Evolutionary conservation across 2,329 filamentous ascomycete genomes (phyloP), one percentile per base, ranked within the genome.

Genomic region (Clonostachys byssicola): DNA sequence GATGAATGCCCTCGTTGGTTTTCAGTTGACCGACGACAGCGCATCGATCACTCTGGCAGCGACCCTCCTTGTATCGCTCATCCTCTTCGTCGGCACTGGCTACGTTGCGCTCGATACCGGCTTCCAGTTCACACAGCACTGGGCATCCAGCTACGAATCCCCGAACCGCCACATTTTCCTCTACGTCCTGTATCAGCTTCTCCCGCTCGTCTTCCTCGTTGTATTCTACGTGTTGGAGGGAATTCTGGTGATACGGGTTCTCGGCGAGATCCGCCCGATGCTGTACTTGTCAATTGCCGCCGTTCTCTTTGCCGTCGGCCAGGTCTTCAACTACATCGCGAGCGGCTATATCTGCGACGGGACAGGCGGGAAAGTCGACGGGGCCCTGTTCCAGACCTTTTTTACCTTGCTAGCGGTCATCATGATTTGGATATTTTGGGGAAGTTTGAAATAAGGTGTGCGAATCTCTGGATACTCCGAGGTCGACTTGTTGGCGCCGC

Each of bases 91-190:
- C 52, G 94, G 94, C 48, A 95, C 92, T 2, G 92, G 92, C 34
- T 99, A 96, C 66, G 95, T 99, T 60, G 88, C 91, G 12, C 85
- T 99, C 52, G 94, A 99, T 64, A 97, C 92, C 1, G 92, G 88
- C 14, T 92, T 90, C 63, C 72, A 75, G 54, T 97, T 89, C 84
- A 96, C 92, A 1, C 80, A 80, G 42, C 85, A 85, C 63, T 99
- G 90, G 74, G 67, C 86, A 51, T 68, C 71, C 34, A 87, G 83
- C 51, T 70, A 75, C 20, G 57, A 67, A 0, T 63, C 73, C 3
- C 80, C 84, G 33, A 84, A 89, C 66, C 83, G 85, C 52, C 83
- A 88, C 53, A 89, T 95, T 58, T 88, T 88, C 13, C 84, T 99
- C 42, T 99, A 99, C 64, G 90, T 96, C 12, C 77, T 97, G 9